Base-by-base conservation (phyloP, 108 stramenopile genomes). In the Pseudonitzschia multistriata region DNA sequence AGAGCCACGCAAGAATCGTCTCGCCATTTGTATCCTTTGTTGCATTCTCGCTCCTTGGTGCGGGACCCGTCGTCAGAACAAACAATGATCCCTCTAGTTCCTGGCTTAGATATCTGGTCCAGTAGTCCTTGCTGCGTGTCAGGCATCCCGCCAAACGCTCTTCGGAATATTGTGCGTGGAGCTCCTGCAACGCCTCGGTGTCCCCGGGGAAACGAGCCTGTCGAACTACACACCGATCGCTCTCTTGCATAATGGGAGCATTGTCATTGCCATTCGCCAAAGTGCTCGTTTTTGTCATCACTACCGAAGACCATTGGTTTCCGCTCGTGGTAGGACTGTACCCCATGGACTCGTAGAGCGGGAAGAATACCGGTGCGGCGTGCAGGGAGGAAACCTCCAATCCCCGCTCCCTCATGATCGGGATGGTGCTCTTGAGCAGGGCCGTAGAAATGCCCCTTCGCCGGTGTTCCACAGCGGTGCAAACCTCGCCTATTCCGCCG, bases 401-500 rank as follows among this genome's bases (percentile, higher is more conserved):
- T 30, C 19, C 28, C 3, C 79, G 66, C 39, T 63, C 49, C 27
- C 62, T 63, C 88, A 89, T 89, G 22, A 88, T 85, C 3, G 71
- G 27, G 28, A 92, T 77, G 11, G 83, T 86, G 79, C 86, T 74
- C 22, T 74, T 54, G 11, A 92, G 63, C 10, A 92, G 66, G 2
- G 68, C 29, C 63, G 76, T 84, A 17, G 87, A 86, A 30, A 92
- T 29, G 21, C 86, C 86, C 13, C 83, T 70, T 13, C 83, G 68
- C 40, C 81, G 85, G 70, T 92, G 85, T 39, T 62, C 13, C 1
- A 65, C 67, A 28, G 35, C 50, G 0, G 91, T 92, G 55, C 91
- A 89, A 0, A 92, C 91, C 80, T 92, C 91, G 22, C 91, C 91
- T 31, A 89, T 88, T 2, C 88, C 91, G 27, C 88, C 91, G 39